Percentiles rank a stretch among this genome's conserved stretches.
Conservation (phyloP, 768 basidiomycete species). For the Lentinus brumalis region DNA sequence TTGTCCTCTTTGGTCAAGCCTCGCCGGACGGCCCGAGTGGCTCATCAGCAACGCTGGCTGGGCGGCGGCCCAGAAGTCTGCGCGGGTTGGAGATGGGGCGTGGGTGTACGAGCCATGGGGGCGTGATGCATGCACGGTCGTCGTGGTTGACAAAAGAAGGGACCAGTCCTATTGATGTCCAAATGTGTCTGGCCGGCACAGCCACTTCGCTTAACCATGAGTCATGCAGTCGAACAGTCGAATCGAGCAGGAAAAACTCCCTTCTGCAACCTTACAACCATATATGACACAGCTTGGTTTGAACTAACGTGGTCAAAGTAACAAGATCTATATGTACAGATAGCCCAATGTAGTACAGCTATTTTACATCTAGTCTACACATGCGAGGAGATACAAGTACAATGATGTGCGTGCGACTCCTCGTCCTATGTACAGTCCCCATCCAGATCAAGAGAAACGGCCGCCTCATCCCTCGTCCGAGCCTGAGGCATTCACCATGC, state of each 20-base stretch:
- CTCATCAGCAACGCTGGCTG: background rate
- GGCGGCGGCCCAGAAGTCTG: too few relatives aligned
- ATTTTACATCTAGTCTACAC: background rate
- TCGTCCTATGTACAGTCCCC: background rate
- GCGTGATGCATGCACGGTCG: background rate
- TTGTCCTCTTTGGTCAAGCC: background rate
- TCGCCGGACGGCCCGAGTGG: background rate
- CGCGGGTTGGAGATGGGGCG: background rate
- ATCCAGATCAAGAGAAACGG: background rate
- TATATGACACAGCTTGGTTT: background rate
- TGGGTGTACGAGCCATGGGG: background rate
- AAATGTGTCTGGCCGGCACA: background rate
- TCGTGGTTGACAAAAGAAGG: background rate
- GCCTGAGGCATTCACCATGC: background rate
- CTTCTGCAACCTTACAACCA: background rate
- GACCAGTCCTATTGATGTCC: background rate
- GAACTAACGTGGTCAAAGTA: too few relatives aligned
- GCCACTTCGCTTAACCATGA: background rate
- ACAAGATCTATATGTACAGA: too few relatives aligned
- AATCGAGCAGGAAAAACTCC: background rate
- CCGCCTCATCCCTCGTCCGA: background rate
- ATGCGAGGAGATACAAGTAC: background rate
- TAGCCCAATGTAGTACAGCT: background rate
- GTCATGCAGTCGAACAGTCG: background rate
- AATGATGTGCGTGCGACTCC: background rate